Conservation (phyloP, 1,139 yeast genomes). For the Lodderomyces pseudojiufengensis region DNA sequence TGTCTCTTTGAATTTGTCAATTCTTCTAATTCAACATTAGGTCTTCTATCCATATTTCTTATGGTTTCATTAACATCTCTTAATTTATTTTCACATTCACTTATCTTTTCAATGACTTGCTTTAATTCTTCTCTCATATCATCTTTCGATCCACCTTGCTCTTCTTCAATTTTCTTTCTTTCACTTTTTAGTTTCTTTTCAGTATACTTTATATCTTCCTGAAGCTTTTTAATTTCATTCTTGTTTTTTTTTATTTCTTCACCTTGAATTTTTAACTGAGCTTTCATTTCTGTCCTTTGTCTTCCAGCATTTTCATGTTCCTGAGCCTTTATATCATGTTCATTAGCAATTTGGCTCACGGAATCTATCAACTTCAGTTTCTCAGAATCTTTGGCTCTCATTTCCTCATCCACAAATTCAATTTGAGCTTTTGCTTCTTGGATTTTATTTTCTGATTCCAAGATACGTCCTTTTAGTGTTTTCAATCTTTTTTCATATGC, state of each 20-base stretch:
- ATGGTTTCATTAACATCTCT: constrained; percentile 10
- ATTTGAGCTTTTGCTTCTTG: constrained; percentile 13
- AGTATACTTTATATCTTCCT: constrained; percentile 24
- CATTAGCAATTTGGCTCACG: constrained; percentile 10
- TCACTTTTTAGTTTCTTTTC: constrained; percentile 30
- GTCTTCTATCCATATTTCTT: constrained; percentile 3
- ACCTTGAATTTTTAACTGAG: constrained; percentile 11
- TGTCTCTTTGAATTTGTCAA: constrained; percentile 4
- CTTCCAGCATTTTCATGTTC: constrained; percentile 19
- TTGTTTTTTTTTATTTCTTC: constrained; percentile 8
- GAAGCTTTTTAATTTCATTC: constrained; percentile 14
- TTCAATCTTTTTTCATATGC: constrained; percentile 31
- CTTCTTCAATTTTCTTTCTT: constrained; percentile 33
- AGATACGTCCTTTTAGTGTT: constrained; percentile 16
- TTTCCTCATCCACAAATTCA: constrained; percentile 14
- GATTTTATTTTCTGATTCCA: constrained; percentile 20
- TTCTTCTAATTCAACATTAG: constrained; percentile 7
- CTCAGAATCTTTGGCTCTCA: constrained; percentile 10
- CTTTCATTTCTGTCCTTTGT: constrained; percentile 13
- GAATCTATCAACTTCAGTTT: constrained; percentile 17
- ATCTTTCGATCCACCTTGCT: constrained; percentile 41
- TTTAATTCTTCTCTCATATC: constrained; percentile 16
- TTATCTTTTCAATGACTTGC: constrained; percentile 12
- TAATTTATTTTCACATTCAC: constrained; percentile 9
- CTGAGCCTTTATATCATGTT: constrained; percentile 8